Base-by-base conservation (phyloP, 331 rosid genomes). In the Spiraea crenata region DNA sequence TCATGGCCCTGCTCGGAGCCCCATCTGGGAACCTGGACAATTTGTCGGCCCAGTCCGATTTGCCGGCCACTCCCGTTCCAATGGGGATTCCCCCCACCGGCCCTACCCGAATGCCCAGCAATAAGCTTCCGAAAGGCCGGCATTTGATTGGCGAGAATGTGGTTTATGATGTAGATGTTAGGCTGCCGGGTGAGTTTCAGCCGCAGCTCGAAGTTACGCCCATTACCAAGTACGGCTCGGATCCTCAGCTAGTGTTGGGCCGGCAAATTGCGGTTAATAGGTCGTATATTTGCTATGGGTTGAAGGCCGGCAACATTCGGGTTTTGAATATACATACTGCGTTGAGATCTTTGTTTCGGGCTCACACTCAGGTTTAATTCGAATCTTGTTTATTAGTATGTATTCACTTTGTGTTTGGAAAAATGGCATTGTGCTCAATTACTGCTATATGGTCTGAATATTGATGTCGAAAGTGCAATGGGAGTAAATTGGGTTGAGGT, bases 151-250 rank as follows among this genome's bases (percentile, higher is more conserved):
- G 96, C 3, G 96, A 95, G 9, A 85, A 73, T 6, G 96, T 83
- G 40, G 87, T 75, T 16, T 95, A 95, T 19, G 99, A 95, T 46
- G 88, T 95, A 14, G 85, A 89, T 15, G 89, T 88, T 34, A 81
- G 99, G 74, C 20, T 91, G 63, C 88, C 79, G 0, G 93, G 96
- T 7, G 99, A 95, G 87, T 83, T 85, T 37, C 98, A 91, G 81
- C 98, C 98, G 11, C 99, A 95, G 85, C 96, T 91, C 2, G 99
- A 95, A 69, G 99, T 91, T 7, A 91, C 98, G 6, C 99, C 99
- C 0, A 95, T 95, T 2, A 95, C 99, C 0, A 91, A 91, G 76
- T 91, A 95, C 47, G 96, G 89, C 35, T 95, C 99, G 1, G 99
- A 95, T 78, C 99, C 99, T 55, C 91, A 89, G 84, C 92, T 88